phyloP scores from a whole-genome alignment of 108 stramenopile genomes.

The Skeletonema costatum region DNA sequence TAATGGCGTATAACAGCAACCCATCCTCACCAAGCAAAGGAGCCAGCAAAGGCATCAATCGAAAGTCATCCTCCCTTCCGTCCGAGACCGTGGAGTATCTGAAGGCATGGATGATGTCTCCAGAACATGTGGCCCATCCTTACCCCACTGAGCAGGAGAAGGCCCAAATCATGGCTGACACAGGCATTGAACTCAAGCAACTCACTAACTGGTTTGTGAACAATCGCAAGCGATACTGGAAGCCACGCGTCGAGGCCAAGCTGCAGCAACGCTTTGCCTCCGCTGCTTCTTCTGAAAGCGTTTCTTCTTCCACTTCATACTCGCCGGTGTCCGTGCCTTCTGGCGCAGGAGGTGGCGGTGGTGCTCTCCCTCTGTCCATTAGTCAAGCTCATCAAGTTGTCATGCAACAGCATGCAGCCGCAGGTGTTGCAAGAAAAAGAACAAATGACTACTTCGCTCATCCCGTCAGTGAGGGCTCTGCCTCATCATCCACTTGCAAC shows the following conservation, averaged over 20 bases:
- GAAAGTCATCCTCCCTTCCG: conserved; percentile 73
- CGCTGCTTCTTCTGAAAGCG: conserved; percentile 1
- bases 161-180: conserved; percentile 84
- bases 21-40: background rate
- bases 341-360: background rate
- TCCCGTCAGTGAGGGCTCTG: conserved; percentile 33
- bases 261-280: conserved; percentile 49
- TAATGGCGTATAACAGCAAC: background rate
- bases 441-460: conserved; percentile 11
- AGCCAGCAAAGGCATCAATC: background rate
- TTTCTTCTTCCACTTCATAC: background rate
- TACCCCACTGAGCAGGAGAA: conserved; percentile 95
- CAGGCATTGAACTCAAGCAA: conserved; percentile 90
- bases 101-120: conserved; percentile 91
- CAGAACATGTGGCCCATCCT: conserved; percentile 90
- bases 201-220: conserved; percentile 95
- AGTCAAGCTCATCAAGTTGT: background rate
- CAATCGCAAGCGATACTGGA: conserved; percentile 91
- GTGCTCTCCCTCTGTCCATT: background rate
- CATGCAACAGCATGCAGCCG: background rate
- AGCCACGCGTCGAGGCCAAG: conserved; percentile 81
- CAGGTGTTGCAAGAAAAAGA: conserved; percentile 1
- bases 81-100: conserved; percentile 87
- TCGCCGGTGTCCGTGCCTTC: background rate
- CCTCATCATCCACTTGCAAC: conserved; percentile 24